Conservation (phyloP, 345 rosid genomes). For the Syzygium aqueum region DNA sequence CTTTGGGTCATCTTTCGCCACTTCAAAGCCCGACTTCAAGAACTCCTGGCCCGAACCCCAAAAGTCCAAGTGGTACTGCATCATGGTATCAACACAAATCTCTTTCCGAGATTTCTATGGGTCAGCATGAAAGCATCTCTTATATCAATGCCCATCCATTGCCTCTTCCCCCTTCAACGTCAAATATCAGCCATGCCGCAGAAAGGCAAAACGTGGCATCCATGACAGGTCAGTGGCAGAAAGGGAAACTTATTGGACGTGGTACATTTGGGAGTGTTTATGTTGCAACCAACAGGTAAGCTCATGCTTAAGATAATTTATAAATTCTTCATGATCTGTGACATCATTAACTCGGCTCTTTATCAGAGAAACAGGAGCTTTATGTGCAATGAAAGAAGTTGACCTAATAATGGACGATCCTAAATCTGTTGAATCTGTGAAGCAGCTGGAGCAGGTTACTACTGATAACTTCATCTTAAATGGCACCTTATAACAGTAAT, state of each 20-base stretch:
- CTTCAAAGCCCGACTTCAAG: slow-evolving; percentile 16
- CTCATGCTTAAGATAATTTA: background rate
- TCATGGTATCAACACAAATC: slow-evolving; percentile 10
- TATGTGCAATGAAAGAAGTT: slow-evolving; percentile 69
- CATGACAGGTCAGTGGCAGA: slow-evolving; percentile 45
- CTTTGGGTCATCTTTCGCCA: slow-evolving; percentile 19
- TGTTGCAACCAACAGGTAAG: slow-evolving; percentile 45
- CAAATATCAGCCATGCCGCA: slow-evolving; percentile 5
- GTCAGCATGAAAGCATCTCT: background rate
- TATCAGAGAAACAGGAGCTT: slow-evolving; percentile 62
- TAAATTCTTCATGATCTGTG: background rate
- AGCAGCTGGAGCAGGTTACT: slow-evolving; percentile 62
- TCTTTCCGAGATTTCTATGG: slow-evolving; percentile 11
- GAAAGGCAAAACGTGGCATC: slow-evolving; percentile 15
- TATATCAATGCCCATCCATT: slow-evolving; percentile 34
- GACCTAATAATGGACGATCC: slow-evolving; percentile 49
- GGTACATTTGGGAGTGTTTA: slow-evolving; percentile 75
- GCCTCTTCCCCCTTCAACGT: slow-evolving; percentile 53
- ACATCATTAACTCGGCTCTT: background rate
- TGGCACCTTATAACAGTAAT: background rate
- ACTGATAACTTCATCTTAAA: background rate
- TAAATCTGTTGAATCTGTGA: slow-evolving; percentile 53
- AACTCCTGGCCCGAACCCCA: slow-evolving; percentile 6
- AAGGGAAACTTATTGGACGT: slow-evolving; percentile 68
- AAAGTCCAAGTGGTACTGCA: slow-evolving; percentile 5